Evolutionary conservation across 192 early-diverging fungal genomes (phyloP), one percentile per base, ranked within the genome.

Genomic region (Geranomyces variabilis): DNA sequence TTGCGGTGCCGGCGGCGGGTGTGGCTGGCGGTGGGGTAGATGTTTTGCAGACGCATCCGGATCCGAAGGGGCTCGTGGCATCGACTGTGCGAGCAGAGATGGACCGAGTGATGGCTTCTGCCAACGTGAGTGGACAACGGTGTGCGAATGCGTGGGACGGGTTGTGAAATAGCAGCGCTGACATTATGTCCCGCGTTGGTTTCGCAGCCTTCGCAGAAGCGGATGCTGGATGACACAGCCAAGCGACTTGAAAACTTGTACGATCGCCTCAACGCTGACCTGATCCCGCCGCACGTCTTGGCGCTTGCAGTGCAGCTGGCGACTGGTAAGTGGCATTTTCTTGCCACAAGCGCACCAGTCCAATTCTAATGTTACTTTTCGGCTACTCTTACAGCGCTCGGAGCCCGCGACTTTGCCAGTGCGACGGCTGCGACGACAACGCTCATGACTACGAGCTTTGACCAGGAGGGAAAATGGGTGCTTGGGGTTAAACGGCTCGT

Each of bases 381-480:
- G 19, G 3, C 28, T 12, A 30, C 30, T 21, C 12, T 63, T 2
- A 26, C 55, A 83, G 77, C 76, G 7, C 58, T 84, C 13, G 65
- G 65, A 36, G 67, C 68, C 10, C 43, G 73, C 15, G 83, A 84
- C 70, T 69, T 70, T 69, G 14, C 33, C 28, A 74, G 69, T 60
- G 51, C 64, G 21, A 64, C 60, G 59, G 44, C 51, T 26, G 24
- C 43, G 13, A 55, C 55, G 21, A 67, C 68, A 13, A 63, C 62
- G 17, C 73, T 84, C 31, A 75, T 84, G 74, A 71, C 79, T 33
- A 73, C 75, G 7, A 72, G 67, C 34, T 73, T 76, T 48, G 73
- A 79, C 26, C 74, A 75, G 46, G 83, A 84, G 48, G 76, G 73
- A 14, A 77, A 75, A 45, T 84, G 83, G 83, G 72, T 84, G 57